Conservation (phyloP, 73 alveolate genomes). For the Paramecium biaurelia region DNA sequence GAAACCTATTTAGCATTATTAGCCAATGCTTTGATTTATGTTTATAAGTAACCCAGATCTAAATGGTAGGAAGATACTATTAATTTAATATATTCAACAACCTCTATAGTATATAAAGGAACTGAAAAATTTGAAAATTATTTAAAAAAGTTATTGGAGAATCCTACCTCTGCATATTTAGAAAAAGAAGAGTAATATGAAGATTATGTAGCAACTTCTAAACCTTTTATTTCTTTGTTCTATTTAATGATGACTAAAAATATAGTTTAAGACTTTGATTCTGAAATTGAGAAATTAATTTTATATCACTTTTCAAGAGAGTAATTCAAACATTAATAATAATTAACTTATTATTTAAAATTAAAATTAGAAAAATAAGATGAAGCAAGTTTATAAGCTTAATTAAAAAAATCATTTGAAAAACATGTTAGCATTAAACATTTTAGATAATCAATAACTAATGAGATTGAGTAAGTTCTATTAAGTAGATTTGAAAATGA, state of each 20-base stretch:
- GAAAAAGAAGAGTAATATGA: slow-evolving; percentile 8
- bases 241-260: background rate
- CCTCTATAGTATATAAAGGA: background rate
- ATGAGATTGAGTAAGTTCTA: background rate
- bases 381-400: background rate
- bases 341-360: background rate
- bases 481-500: background rate
- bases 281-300: background rate
- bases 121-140: slow-evolving; percentile 6
- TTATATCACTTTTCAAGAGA: background rate
- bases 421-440: background rate
- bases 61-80: background rate
- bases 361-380: background rate
- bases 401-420: background rate
- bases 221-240: background rate
- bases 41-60: background rate
- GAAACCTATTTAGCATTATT: slow-evolving; percentile 27
- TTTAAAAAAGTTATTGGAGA: background rate
- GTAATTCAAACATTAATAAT: background rate
- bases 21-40: background rate
- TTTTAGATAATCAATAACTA: background rate
- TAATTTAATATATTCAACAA: background rate
- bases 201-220: background rate
- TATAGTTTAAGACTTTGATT: background rate
- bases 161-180: slow-evolving; percentile 24